These are phyloP conservation scores for Ananas comosus DNA, from an alignment of 176 grass and related monocot genomes.

Conservation along the genomic window DNA sequence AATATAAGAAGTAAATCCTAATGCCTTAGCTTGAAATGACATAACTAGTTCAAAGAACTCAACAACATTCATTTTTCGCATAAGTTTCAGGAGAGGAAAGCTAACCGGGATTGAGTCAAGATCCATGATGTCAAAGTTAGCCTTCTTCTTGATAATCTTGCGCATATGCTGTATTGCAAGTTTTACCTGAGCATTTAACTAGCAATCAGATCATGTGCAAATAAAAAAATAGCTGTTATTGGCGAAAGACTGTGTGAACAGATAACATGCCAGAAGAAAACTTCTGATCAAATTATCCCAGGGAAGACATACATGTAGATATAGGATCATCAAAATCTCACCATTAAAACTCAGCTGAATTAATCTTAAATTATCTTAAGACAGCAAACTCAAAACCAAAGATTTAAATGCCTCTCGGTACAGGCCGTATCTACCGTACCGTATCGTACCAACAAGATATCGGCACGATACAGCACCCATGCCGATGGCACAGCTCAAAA, in stretches of 20 bases:
- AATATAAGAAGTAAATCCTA: too few relatives aligned
- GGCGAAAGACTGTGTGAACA: neutral
- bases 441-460: too few relatives aligned
- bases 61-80: slow-evolving; percentile 9
- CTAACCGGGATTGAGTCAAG: slow-evolving; percentile 84
- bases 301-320: neutral
- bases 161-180: slow-evolving; percentile 99
- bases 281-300: neutral
- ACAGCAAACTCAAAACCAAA: too few relatives aligned
- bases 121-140: slow-evolving; percentile 98
- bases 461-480: too few relatives aligned
- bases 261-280: slow-evolving; percentile 4
- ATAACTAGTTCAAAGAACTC: slow-evolving; percentile 2
- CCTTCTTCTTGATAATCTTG: slow-evolving; percentile 91
- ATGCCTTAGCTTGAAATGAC: too few relatives aligned
- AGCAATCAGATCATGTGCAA: slow-evolving; percentile 15
- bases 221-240: neutral
- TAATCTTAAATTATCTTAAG: too few relatives aligned
- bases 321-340: neutral
- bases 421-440: too few relatives aligned
- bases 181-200: slow-evolving; percentile 52
- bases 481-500: too few relatives aligned
- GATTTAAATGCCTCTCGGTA: too few relatives aligned
- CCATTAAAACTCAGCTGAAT: too few relatives aligned
- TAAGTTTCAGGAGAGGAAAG: slow-evolving; percentile 4